Evolutionary conservation across 208 protist genomes (phyloP), one percentile per base, ranked within the genome.

Genomic region (Herpetomonas tarakana): DNA sequence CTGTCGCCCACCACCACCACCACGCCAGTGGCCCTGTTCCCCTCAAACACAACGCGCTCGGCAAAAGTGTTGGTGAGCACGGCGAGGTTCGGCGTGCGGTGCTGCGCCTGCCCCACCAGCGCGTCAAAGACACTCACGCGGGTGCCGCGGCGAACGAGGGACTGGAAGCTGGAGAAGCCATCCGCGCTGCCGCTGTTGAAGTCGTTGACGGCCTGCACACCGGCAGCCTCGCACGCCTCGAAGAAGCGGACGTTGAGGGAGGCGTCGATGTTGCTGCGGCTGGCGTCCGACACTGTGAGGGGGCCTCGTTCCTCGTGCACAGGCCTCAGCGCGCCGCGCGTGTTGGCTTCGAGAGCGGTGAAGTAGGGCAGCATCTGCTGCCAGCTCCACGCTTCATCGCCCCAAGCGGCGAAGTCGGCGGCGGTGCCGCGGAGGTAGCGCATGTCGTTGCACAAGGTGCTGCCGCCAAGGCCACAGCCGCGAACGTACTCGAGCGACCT

Each of bases 241-340:
- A 85, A 93, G 63, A 88, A 93, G 24, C 80, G 86, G 22, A 93
- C 70, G 44, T 93, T 93, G 35, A 93, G 64, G 57, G 70, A 58
- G 11, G 74, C 63, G 59, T 82, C 76, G 12, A 79, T 66, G 67
- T 79, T 93, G 55, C 74, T 80, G 52, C 65, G 68, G 24, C 61
- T 52, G 7, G 75, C 59, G 52, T 91, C 79, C 16, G 68, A 63
- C 24, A 86, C 70, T 1, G 39, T 19, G 16, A 88, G 52, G 24
- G 74, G 77, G 29, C 81, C 80, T n/a, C 54, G 52, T 14, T 76
- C 69, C 19, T 71, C 70, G 52, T 88, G 85, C 29, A 57, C 21
- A 6, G 28, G 9, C 9, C 44, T 18, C 14, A 58, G 63, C 6
- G 4, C 46, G 11, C 71, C 71, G 21, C 78, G 65, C 16, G 59